Evolutionary conservation across 1,139 yeast genomes (phyloP).

Genomic region (Blastobotrys petasosporus): DNA sequence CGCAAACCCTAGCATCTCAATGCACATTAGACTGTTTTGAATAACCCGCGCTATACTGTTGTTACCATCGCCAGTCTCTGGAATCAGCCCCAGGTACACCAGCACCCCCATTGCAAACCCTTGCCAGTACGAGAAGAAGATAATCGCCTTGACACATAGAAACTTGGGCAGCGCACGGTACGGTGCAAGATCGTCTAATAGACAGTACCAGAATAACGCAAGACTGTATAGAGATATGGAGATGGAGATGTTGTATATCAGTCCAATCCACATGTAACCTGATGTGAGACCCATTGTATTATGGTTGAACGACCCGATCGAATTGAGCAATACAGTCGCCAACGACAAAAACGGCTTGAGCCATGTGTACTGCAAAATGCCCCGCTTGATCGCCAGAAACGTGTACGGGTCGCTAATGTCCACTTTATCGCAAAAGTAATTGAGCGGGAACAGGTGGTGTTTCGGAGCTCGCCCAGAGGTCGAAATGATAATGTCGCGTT

Average conservation of each 20-base stretch:
- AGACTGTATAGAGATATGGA: constrained; percentile 75
- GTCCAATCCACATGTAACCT: constrained; percentile 58
- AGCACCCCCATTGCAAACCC: constrained; percentile 65
- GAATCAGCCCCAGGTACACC: constrained; percentile 49
- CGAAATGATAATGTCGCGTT: constrained; percentile 67
- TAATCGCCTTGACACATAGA: constrained; percentile 83
- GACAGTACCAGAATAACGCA: constrained; percentile 88
- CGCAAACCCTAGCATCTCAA: constrained; percentile 83
- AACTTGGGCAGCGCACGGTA: constrained; percentile 91
- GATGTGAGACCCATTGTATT: constrained; percentile 47
- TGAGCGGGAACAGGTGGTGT: constrained; percentile 53
- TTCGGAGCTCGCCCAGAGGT: constrained; percentile 74
- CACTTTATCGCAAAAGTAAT: constrained; percentile 49
- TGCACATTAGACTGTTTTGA: constrained; percentile 74
- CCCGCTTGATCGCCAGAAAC: constrained; percentile 71
- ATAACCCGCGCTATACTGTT: constrained; percentile 44
- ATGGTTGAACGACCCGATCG: constrained; percentile 41
- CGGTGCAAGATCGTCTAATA: constrained; percentile 67
- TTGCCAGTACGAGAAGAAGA: constrained; percentile 97
- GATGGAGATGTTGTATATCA: constrained; percentile 74
- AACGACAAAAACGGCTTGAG: constrained; percentile 74
- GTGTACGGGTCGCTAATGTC: constrained; percentile 85
- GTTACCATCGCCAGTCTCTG: constrained; percentile 24
- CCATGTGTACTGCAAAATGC: constrained; percentile 93
- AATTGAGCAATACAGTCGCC: constrained; percentile 47